phyloP scores from a whole-genome alignment of 208 protist genomes.

The Herpetomonas muscarum region DNA sequence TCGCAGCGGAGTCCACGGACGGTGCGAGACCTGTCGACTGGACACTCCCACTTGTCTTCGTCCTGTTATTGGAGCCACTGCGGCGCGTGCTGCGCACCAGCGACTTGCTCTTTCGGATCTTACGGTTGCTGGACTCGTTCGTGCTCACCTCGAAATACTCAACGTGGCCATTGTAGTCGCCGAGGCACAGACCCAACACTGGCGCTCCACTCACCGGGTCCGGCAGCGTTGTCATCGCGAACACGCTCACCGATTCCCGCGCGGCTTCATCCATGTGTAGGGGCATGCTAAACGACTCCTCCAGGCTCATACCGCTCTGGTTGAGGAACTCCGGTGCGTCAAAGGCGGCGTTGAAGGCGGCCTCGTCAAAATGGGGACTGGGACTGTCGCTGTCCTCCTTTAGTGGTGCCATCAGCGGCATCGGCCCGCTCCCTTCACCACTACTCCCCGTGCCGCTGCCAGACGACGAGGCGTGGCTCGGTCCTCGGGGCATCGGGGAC shows the following conservation, averaged over 20 bases:
- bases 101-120: slow-evolving; percentile 42
- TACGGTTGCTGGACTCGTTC: slow-evolving; percentile 29
- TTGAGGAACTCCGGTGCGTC: slow-evolving; percentile 19
- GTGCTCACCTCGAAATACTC: slow-evolving; percentile 78
- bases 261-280: slow-evolving; percentile 21
- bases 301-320: slow-evolving; percentile 18
- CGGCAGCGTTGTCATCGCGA: slow-evolving; percentile 67
- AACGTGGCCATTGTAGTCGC: slow-evolving; percentile 78
- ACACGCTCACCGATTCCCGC: slow-evolving; percentile 46
- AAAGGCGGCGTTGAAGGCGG: slow-evolving; percentile 31
- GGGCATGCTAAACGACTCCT: slow-evolving; percentile 22
- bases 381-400: slow-evolving; percentile 24
- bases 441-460: neutral
- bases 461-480: neutral
- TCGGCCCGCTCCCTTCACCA: neutral
- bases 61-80: slow-evolving; percentile 4
- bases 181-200: slow-evolving; percentile 63
- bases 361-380: slow-evolving; percentile 37
- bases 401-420: neutral
- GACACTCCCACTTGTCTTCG: slow-evolving; percentile 17
- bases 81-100: slow-evolving; percentile 15
- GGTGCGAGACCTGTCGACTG: slow-evolving; percentile 8
- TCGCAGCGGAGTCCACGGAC: slow-evolving; percentile 37
- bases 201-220: slow-evolving; percentile 68
- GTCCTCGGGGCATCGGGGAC: slow-evolving; percentile 35